Evolutionary conservation across 129 eudicot genomes (phyloP).

Genomic region (Oenanthe sinensis): DNA sequence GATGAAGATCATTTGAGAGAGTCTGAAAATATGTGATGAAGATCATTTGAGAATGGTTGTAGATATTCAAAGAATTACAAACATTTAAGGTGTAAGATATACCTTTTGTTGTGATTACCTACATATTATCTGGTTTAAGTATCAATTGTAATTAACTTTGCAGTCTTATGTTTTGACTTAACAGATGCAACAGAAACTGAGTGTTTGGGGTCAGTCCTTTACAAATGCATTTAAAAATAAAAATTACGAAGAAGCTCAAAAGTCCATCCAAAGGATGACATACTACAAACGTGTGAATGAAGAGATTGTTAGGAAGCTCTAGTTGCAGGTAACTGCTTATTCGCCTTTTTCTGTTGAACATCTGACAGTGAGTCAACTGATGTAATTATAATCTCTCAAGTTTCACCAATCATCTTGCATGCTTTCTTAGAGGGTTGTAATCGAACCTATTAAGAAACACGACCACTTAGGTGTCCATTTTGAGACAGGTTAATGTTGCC

Average conservation of each 20-base stretch:
- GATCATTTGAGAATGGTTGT: not conserved
- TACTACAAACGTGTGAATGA: conserved; percentile 64
- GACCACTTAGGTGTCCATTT: not conserved
- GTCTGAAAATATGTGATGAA: not conserved
- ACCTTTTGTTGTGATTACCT: not conserved
- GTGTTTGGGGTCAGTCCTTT: conserved; percentile 42
- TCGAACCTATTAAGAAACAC: not conserved
- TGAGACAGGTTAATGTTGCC: not conserved
- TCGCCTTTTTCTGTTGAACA: not conserved
- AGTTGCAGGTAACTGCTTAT: conserved; percentile 7
- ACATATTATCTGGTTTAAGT: not conserved
- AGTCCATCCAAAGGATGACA: conserved; percentile 74
- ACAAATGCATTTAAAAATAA: conserved; percentile 50
- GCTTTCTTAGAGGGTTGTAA: not conserved
- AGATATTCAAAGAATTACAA: not conserved
- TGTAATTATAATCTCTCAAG: not conserved
- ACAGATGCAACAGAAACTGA: conserved; percentile 67
- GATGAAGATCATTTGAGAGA: not conserved
- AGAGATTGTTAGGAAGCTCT: conserved; percentile 77
- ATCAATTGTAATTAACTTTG: not conserved
- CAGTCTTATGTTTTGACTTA: conserved; percentile 1
- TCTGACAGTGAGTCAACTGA: not conserved
- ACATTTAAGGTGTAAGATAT: not conserved
- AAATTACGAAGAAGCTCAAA: conserved; percentile 46
- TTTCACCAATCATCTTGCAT: not conserved